Base-by-base conservation (phyloP, 306 rosid genomes). In the Malus orientalis region DNA sequence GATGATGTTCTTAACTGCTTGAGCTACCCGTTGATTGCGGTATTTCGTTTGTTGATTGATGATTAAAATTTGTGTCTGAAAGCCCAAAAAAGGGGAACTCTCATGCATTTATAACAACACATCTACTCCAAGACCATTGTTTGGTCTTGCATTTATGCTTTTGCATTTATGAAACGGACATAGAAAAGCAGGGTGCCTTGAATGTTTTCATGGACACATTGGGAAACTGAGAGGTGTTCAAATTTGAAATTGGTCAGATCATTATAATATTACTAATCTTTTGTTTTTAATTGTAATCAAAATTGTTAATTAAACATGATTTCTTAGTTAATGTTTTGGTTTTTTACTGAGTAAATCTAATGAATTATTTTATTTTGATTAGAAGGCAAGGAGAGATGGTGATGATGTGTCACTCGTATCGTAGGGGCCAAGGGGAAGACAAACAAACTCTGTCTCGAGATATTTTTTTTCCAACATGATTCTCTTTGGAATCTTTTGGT, bases 101-200 rank as follows among this genome's bases (percentile, higher is more conserved):
- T 62, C 55, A 59, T 45, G 79, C 88, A 88, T 84, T 81, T 71
- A 86, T 86, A 77, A 54, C 79, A 42, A 40, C 70, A 44, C 36
- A 84, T 75, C 97, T 61, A 83, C 88, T 20, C 10, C 9, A 7
- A 38, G 29, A 44, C 79, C 78, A 63, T 74, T 75, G 69, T 74
- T 12, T 66, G 65, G 11, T 78, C 74, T 32, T 4, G 76, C 75
- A 86, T 89, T 89, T 86, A 88, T 81, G 71, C 82, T 5, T 5
- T 67, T 69, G 68, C 59, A 80, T 87, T 67, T 81, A 80, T 79
- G 83, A 70, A 57, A 65, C 44, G 81, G 55, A 66, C 87, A 66
- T 23, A 67, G 71, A 42, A 61, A 65, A 67, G 84, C 47, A 74
- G 51, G 74, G 76, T 60, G 9, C 82, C 80, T 73, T 72, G 72